These are phyloP conservation scores for Linaria vulgaris DNA, from an alignment of 257 asterid genomes.

Conservation along the genomic window DNA sequence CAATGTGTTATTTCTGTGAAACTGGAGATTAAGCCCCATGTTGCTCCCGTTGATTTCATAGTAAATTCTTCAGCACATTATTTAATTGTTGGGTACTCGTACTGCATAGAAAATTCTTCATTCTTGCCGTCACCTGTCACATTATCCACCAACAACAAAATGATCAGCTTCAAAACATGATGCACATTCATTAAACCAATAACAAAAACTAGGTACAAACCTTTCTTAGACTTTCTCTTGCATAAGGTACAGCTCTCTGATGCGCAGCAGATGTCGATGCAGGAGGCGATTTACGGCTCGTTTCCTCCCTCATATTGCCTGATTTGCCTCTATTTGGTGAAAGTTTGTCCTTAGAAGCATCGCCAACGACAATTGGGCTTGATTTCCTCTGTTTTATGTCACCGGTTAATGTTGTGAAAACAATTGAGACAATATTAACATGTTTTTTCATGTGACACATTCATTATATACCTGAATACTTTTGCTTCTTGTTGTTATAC, in stretches of 20 bases:
- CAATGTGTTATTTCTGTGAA: too few species aligned
- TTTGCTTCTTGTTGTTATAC: slow-evolving; percentile 77
- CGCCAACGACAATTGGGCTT: too few species aligned
- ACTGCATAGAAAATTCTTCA: slow-evolving; percentile 45
- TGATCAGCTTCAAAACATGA: not conserved
- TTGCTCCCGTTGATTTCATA: slow-evolving; percentile 32
- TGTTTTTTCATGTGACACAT: not conserved
- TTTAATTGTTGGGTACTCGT: slow-evolving; percentile 51
- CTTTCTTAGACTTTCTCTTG: slow-evolving; percentile 66
- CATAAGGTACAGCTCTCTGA: slow-evolving; percentile 68
- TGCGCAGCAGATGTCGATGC: slow-evolving; percentile 37
- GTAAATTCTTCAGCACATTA: slow-evolving; percentile 51
- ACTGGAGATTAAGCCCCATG: too few species aligned
- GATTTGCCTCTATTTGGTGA: slow-evolving; percentile 37
- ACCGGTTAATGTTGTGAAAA: too few species aligned
- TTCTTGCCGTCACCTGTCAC: slow-evolving; percentile 52
- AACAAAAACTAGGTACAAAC: slow-evolving; percentile 33
- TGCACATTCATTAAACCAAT: not conserved
- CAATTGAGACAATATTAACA: too few species aligned
- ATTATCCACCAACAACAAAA: not conserved
- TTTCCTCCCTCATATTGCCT: slow-evolving; percentile 40
- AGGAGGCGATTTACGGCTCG: slow-evolving; percentile 75
- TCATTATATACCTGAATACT: slow-evolving; percentile 60
- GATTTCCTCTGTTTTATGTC: too few species aligned
- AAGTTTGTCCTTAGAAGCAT: slow-evolving; percentile 26